Evolutionary conservation across 148 eudicot species (phyloP).

Genomic region (Pouteria glomerata): DNA sequence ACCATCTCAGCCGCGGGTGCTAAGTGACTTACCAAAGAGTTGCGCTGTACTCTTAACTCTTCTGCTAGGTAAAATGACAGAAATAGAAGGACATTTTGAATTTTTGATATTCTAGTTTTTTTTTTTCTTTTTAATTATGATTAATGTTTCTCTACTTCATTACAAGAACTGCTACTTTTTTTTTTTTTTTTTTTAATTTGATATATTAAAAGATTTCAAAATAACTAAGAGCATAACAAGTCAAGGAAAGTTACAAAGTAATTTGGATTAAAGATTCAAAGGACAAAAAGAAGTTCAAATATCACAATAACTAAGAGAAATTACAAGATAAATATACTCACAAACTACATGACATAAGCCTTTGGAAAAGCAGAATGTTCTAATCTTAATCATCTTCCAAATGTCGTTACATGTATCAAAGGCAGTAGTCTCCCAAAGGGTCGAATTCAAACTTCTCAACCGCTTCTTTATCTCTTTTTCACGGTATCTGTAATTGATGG

Average conservation of each 20-base stretch:
- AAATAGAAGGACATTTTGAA: too few species aligned
- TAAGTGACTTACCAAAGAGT: too few species aligned
- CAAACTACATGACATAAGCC: background rate
- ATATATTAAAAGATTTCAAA: too few species aligned
- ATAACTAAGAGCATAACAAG: too few species aligned
- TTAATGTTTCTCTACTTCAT: too few species aligned
- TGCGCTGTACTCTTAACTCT: too few species aligned
- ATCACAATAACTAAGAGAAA: background rate
- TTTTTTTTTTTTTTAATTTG: too few species aligned
- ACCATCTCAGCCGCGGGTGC: too few species aligned
- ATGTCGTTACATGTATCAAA: constrained; percentile 53
- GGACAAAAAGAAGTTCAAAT: background rate
- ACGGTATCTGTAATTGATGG: constrained; percentile 44
- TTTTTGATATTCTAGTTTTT: too few species aligned
- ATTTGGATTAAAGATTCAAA: background rate
- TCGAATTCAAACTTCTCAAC: constrained; percentile 56
- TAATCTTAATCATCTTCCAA: constrained; percentile 57
- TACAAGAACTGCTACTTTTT: too few species aligned
- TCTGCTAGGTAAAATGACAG: too few species aligned
- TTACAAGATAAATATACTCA: background rate
- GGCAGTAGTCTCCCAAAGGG: constrained; percentile 27
- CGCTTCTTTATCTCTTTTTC: constrained; percentile 43
- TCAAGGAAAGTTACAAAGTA: background rate
- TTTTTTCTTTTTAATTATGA: too few species aligned
- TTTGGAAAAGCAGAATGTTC: background rate